Percentiles rank a stretch among this genome's conserved stretches.
Evolutionary conservation across 1,284 basidiomycete species (phyloP).

Genomic region (Ustilago bromivora): DNA sequence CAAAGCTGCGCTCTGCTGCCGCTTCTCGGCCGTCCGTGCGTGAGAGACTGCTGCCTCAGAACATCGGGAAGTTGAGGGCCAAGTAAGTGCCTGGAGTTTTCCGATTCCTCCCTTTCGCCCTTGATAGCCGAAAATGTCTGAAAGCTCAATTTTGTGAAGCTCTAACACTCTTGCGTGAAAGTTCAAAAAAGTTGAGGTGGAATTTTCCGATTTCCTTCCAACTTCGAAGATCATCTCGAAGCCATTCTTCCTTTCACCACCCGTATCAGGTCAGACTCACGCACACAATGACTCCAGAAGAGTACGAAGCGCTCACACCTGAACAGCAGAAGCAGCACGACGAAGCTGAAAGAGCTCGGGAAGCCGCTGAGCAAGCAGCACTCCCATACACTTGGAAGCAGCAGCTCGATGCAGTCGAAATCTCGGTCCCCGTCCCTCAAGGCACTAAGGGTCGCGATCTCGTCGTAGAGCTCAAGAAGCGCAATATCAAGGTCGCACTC

Average conservation of each 20-base stretch:
- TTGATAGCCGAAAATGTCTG: neutral
- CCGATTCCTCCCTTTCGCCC: slow-evolving; percentile 13
- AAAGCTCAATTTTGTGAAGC: neutral
- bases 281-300: slow-evolving; percentile 76
- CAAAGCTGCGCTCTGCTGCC: slow-evolving; percentile 23
- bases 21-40: slow-evolving; percentile 27
- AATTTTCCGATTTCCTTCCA: slow-evolving; percentile 16
- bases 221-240: neutral
- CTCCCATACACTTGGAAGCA: slow-evolving; percentile 95
- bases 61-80: slow-evolving; percentile 28
- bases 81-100: slow-evolving; percentile 6
- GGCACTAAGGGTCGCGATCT: slow-evolving; percentile 87
- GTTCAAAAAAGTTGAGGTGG: slow-evolving; percentile 20
- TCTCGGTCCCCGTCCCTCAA: slow-evolving; percentile 84
- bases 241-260: neutral
- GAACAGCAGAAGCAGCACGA: slow-evolving; percentile 83
- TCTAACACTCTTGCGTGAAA: neutral
- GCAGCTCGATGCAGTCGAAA: slow-evolving; percentile 85
- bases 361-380: slow-evolving; percentile 83
- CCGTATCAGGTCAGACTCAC: neutral
- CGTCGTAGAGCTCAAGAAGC: slow-evolving; percentile 81
- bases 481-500: slow-evolving; percentile 83
- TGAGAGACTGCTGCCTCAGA: neutral
- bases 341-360: slow-evolving; percentile 77
- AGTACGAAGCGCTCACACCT: slow-evolving; percentile 81